These are phyloP conservation scores for Nematodospora valgi DNA, from an alignment of 805 yeast genomes.

Conservation along the genomic window DNA sequence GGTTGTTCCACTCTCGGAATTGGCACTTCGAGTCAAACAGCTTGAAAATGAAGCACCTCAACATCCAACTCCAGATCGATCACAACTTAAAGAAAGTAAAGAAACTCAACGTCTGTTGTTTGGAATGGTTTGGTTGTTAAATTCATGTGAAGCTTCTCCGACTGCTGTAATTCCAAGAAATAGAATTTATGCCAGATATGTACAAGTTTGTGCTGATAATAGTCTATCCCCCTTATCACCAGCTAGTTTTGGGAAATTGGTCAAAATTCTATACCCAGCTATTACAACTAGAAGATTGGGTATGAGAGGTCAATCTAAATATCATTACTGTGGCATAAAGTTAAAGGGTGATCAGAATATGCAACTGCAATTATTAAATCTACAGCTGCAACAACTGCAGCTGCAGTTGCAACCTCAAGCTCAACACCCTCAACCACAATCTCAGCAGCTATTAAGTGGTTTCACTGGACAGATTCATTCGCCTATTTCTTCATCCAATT, in stretches of 20 bases:
- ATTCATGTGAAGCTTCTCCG: constrained; percentile 53
- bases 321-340: constrained; percentile 80
- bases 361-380: constrained; percentile 8
- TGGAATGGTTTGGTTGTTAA: constrained; percentile 78
- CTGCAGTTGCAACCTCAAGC: constrained; percentile 8
- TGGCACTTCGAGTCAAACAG: constrained; percentile 43
- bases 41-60: constrained; percentile 28
- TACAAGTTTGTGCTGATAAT: constrained; percentile 35
- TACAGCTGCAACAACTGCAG: constrained; percentile 13
- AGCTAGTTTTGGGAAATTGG: constrained; percentile 76
- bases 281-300: constrained; percentile 78
- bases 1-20: constrained; percentile 36
- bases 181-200: constrained; percentile 40
- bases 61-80: constrained; percentile 1
- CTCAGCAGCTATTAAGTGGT: constrained; percentile 6
- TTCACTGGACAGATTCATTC: constrained; percentile 7
- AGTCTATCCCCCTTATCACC: constrained; percentile 61
- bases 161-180: constrained; percentile 43
- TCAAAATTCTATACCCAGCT: constrained; percentile 60
- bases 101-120: constrained; percentile 72
- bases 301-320: constrained; percentile 75
- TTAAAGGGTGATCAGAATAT: constrained; percentile 33
- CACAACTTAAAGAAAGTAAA: constrained; percentile 17
- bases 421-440: constrained; percentile 7
- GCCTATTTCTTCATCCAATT: constrained; percentile 12